phyloP scores from a whole-genome alignment of 1,139 yeast genomes.

The Geotrichum carabidarum region DNA sequence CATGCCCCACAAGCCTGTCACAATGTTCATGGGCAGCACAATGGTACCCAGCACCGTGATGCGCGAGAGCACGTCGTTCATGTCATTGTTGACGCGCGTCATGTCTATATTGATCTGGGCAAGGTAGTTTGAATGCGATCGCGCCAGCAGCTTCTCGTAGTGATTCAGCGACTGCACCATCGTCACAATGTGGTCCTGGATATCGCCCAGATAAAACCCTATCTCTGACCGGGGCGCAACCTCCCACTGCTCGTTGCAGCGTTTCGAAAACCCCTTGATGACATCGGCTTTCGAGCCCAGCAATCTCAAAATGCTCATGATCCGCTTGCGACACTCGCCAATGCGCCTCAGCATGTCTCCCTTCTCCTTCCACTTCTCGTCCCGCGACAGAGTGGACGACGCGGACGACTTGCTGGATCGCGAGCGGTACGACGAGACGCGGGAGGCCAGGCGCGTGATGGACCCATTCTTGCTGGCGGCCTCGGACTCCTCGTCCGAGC shows the following conservation, averaged over 20 bases:
- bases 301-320: constrained; percentile 80
- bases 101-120: constrained; percentile 96
- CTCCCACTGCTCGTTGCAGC: constrained; percentile 81
- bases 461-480: constrained; percentile 48
- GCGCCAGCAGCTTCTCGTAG: constrained; percentile 84
- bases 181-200: constrained; percentile 77
- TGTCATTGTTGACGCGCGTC: constrained; percentile 95
- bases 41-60: constrained; percentile 92
- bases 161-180: constrained; percentile 94
- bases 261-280: constrained; percentile 83
- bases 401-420: neutral
- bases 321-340: constrained; percentile 91
- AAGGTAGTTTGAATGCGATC: constrained; percentile 89
- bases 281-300: constrained; percentile 94
- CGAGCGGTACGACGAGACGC: neutral
- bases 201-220: constrained; percentile 87
- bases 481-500: constrained; percentile 55
- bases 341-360: constrained; percentile 93
- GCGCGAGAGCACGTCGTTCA: constrained; percentile 91
- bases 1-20: constrained; percentile 99
- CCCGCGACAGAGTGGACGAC: constrained; percentile 5
- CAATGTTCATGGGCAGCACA: constrained; percentile 86
- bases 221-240: constrained; percentile 70
- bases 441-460: constrained; percentile 59
- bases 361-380: constrained; percentile 63